Base-by-base conservation (phyloP, 2,329 filamentous ascomycete species). In the Plectosphaerella plurivora region DNA sequence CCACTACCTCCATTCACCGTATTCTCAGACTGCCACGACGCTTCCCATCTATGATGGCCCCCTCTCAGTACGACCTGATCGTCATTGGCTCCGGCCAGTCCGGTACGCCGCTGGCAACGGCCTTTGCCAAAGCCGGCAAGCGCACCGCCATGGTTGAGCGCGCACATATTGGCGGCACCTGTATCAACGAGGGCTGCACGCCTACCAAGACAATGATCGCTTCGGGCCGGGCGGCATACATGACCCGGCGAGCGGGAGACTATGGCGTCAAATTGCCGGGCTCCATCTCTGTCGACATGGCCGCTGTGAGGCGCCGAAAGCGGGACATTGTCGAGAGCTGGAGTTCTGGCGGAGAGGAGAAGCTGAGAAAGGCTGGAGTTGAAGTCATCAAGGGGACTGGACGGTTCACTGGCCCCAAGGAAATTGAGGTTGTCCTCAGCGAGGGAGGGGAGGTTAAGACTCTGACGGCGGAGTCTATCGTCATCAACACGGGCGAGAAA, bases 121-220 rank as follows among this genome's bases (percentile, higher is more conserved):
- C 74, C 4, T 73, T 81, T 36, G 71, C 73, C 12, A 66, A 71
- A 28, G 68, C 74, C 3, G 71, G 71, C 25, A 66, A 69, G 15
- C 73, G 70, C 49, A 75, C 74, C 1, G 71, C 71, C 6, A 63
- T 81, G 24, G 65, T 81, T 49, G 78, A 81, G 58, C 64, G 70
- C n/a, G 54, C 66, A 0, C 69, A 77, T 50, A 65, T 82, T 2
- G 78, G 75, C n/a, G 79, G 78, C 11, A 77, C 73, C 52, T 81
- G 78, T 56, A 65, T 81, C 51, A 81, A 81, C 52, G 76, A 77
- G 55, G 78, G 78, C 5, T 82, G 79, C 58, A 81, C 78, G 11
- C 78, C 78, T 0, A 81, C 79, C 18, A 82, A 82, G 61, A 81
- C 79, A 9, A 74, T 82, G 71, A 74, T 82, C 47, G 72, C 78